These are phyloP conservation scores for Naganishia randhawae DNA, from an alignment of 768 basidiomycete genomes.

Conservation along the genomic window DNA sequence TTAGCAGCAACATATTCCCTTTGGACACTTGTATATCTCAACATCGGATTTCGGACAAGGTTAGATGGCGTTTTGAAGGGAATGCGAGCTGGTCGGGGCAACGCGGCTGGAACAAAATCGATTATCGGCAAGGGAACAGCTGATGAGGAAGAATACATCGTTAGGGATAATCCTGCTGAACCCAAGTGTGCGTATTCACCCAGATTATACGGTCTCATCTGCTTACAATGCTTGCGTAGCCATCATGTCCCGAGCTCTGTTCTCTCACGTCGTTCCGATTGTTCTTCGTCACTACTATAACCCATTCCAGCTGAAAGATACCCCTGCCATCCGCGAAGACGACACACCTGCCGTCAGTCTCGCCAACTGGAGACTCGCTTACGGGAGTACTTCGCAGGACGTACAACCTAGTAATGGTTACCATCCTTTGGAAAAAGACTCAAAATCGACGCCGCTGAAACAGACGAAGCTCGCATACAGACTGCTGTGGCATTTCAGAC, in stretches of 20 bases:
- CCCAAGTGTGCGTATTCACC: conserved; percentile 37
- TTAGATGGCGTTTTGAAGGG: conserved; percentile 39
- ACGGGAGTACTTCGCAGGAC: conserved; percentile 28
- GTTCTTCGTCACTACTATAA: conserved; percentile 41
- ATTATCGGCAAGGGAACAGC: conserved; percentile 34
- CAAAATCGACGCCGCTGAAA: conserved; percentile 29
- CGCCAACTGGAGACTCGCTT: conserved; percentile 38
- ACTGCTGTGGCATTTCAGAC: conserved; percentile 40
- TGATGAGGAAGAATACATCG: conserved; percentile 15
- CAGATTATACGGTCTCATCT: neutral
- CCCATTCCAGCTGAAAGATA: conserved; percentile 40
- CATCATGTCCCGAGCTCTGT: conserved; percentile 41
- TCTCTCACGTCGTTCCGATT: conserved; percentile 44
- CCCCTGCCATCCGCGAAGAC: conserved; percentile 47
- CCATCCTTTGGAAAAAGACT: conserved; percentile 31
- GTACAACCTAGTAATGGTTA: neutral
- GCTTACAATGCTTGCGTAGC: conserved; percentile 27
- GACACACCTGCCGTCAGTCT: conserved; percentile 39
- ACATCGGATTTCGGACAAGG: conserved; percentile 37
- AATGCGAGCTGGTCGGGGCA: conserved; percentile 30
- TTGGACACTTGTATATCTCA: conserved; percentile 38
- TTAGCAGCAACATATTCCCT: conserved; percentile 33
- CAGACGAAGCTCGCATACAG: conserved; percentile 36
- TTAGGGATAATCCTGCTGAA: conserved; percentile 38
- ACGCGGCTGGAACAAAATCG: conserved; percentile 39